Evolutionary conservation across 1,139 yeast genomes (phyloP).

Genomic region (Suhomyces kunorum): DNA sequence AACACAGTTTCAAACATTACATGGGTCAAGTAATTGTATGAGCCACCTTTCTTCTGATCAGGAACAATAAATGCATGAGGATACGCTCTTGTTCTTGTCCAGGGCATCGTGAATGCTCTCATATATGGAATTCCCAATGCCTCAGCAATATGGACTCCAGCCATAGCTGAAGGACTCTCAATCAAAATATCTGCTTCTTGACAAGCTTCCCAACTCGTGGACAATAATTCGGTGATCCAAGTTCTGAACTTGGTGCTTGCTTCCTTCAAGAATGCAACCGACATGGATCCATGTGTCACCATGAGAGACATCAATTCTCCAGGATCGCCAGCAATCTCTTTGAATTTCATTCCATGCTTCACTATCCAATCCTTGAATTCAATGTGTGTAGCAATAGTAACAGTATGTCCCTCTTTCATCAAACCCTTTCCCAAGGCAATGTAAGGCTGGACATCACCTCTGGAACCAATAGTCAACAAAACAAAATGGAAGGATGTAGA

Average conservation of each 20-base stretch:
- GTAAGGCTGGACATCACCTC: conserved; percentile 97
- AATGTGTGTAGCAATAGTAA: conserved; percentile 79
- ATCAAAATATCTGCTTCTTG: conserved; percentile 80
- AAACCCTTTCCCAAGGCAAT: conserved; percentile 85
- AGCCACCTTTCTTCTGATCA: conserved; percentile 88
- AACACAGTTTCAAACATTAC: conserved; percentile 88
- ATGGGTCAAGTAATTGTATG: conserved; percentile 88
- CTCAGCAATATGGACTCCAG: conserved; percentile 92
- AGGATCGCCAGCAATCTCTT: conserved; percentile 87
- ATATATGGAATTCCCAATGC: conserved; percentile 86
- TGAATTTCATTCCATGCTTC: conserved; percentile 65
- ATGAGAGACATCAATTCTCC: conserved; percentile 87
- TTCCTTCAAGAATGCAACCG: conserved; percentile 78
- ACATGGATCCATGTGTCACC: conserved; percentile 88
- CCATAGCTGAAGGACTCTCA: conserved; percentile 95
- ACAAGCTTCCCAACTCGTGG: conserved; percentile 82
- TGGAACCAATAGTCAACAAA: conserved; percentile 83
- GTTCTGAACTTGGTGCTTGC: conserved; percentile 75
- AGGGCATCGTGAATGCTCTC: conserved; percentile 97
- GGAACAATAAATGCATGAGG: conserved; percentile 97
- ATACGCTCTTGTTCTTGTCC: conserved; percentile 94
- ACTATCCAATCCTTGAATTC: conserved; percentile 80
- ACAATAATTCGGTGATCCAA: conserved; percentile 76
- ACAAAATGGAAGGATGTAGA: conserved; percentile 60
- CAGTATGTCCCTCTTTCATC: conserved; percentile 75